phyloP scores from a whole-genome alignment of 352 stramenopile species.

The Phytopythium oedochilum region DNA sequence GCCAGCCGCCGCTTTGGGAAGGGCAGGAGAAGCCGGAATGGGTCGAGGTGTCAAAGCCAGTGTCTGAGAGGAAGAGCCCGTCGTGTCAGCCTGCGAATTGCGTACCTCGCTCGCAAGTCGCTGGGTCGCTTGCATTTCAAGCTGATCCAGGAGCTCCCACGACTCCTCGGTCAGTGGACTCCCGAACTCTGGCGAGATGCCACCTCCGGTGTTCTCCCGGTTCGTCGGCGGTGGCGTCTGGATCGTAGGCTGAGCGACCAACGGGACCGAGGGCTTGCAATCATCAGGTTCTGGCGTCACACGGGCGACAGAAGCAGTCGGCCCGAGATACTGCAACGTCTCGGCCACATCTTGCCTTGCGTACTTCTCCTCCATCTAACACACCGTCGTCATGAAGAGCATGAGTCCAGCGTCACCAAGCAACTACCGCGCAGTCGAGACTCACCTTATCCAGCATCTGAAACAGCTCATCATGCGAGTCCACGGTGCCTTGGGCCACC shows the following conservation, averaged over 20 bases:
- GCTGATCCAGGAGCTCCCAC: constrained; percentile 67
- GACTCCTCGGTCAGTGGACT: constrained; percentile 74
- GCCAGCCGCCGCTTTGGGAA: constrained; percentile 4
- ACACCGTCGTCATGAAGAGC: not conserved
- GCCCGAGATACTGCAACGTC: not conserved
- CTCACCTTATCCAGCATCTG: constrained; percentile 44
- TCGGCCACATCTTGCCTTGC: constrained; percentile 20
- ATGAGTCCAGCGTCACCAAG: not conserved
- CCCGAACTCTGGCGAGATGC: constrained; percentile 37
- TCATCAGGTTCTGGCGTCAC: not conserved
- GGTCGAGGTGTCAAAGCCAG: constrained; percentile 21
- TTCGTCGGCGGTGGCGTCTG: constrained; percentile 1
- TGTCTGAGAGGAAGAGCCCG: constrained; percentile 20
- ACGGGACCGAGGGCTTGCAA: not conserved
- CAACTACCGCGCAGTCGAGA: not conserved
- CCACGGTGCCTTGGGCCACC: constrained; percentile 4
- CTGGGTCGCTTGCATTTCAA: constrained; percentile 58
- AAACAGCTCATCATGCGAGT: constrained; percentile 59
- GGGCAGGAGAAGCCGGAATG: constrained; percentile 13
- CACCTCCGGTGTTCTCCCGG: not conserved
- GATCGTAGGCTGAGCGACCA: not conserved
- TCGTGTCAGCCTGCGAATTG: constrained; percentile 2
- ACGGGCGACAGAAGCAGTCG: not conserved
- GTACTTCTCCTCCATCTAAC: constrained; percentile 54
- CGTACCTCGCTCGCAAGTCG: constrained; percentile 12